A percentile compares a stretch with the other conserved stretches of the same genome.
These are phyloP conservation scores for Ajuga reptans DNA, from an alignment of 305 asterid species.

Conservation along the genomic window DNA sequence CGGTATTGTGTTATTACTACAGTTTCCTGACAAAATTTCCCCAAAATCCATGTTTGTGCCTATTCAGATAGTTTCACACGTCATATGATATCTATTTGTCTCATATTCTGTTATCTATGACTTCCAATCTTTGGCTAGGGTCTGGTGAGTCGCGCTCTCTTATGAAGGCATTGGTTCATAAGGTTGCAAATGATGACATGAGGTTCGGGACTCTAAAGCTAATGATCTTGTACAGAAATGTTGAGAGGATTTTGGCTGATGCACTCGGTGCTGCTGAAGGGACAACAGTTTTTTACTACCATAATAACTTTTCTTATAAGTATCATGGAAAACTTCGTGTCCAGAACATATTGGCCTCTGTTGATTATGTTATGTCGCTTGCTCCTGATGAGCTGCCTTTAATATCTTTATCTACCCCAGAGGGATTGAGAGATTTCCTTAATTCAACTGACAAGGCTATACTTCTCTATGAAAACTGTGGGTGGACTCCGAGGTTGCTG, in stretches of 20 bases:
- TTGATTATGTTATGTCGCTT: slow-evolving; percentile 49
- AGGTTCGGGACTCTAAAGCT: slow-evolving; percentile 54
- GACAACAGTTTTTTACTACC: slow-evolving; percentile 53
- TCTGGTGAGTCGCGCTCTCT: slow-evolving; percentile 84
- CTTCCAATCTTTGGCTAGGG: slow-evolving; percentile 49
- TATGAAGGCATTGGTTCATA: slow-evolving; percentile 61
- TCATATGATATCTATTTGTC: not conserved
- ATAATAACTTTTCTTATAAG: slow-evolving; percentile 47
- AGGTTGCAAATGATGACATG: slow-evolving; percentile 42
- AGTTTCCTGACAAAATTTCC: not conserved
- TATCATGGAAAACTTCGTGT: slow-evolving; percentile 72
- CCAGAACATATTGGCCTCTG: slow-evolving; percentile 63
- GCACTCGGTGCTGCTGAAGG: slow-evolving; percentile 70
- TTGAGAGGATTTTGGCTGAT: slow-evolving; percentile 67
- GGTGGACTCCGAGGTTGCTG: slow-evolving; percentile 71
- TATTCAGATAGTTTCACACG: not conserved
- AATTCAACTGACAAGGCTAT: slow-evolving; percentile 81
- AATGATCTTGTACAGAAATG: slow-evolving; percentile 59
- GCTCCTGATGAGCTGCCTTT: slow-evolving; percentile 56
- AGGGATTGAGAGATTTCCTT: slow-evolving; percentile 57
- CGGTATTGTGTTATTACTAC: not conserved
- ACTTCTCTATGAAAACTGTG: slow-evolving; percentile 79
- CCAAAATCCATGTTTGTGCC: not conserved
- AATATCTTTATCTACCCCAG: slow-evolving; percentile 42
- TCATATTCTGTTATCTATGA: slow-evolving; percentile 2